Evolutionary conservation across 2,329 filamentous ascomycete genomes (phyloP), one percentile per base, ranked within the genome.

Genomic region (Aureobasidium sp.): DNA sequence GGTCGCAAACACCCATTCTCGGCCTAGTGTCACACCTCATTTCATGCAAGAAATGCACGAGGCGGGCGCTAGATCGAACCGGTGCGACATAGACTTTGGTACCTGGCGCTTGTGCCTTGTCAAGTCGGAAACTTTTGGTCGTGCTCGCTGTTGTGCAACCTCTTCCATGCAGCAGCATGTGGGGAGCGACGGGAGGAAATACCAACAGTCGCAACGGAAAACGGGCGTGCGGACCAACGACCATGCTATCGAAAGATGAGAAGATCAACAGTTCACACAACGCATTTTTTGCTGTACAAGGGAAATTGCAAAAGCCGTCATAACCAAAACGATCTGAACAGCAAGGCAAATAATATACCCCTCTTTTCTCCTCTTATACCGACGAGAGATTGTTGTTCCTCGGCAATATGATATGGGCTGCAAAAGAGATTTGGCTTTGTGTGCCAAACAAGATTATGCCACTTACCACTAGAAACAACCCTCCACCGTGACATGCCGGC

Each of bases 31-130:
- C 54, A 12, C 56, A 48, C 24, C 35, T 60, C 57, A 52, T 60
- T 52, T 60, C 57, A 37, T n/a, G 29, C 45, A 35, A 33, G 15
- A 37, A 33, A 52, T 44, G 35, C 45, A 31, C 4, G 47, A 49
- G 33, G 24, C 47, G 47, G 47, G 47, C 47, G 47, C 57, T 60
- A 60, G 37, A 33, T n/a, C 37, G 19, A 50, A 59, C 45, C 54
- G 22, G 44, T 59, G 44, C 44, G 29, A 49, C 56, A 49, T 59
- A 48, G 56, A 59, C 56, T 59, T 59, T 49, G 56, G 56, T 59
- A 59, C 56, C 56, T 59, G 56, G 44, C 52, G 52, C 52, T 56
- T 56, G 37, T 24, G 52, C 19, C 52, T 56, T 56, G 52, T 56
- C 52, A 56, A 44, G 17, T 56, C 52, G 52, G 52, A 56, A 27